Evolutionary conservation across 2,329 filamentous ascomycete species (phyloP), one percentile per base, ranked within the genome.

Genomic region (Sclerotinia trifoliorum): DNA sequence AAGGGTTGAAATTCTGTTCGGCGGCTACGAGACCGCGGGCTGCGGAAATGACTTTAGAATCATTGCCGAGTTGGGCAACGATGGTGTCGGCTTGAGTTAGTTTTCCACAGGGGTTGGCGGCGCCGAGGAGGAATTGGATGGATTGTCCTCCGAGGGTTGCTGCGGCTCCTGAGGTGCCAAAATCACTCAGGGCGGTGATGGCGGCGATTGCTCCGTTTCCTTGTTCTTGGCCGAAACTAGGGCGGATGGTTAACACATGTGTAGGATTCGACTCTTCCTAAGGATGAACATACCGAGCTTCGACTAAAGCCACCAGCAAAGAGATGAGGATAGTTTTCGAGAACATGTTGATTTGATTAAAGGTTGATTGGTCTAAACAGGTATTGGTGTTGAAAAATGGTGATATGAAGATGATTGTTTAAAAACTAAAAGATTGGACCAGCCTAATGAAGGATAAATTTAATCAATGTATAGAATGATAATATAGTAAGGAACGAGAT

Each of bases 1-100:
- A 90, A 64, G 87, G 87, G 81, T 91, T 91, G 81, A 90, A 90
- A 83, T 91, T 91, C 79, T 90, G 88, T 81, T 90, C 88, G 5
- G 88, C 88, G 35, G 85, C 84, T 19, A 90, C 88, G 49, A 90
- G 82, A 21, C 83, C 84, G 68, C 83, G 83, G 24, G 89, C 89
- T 26, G 86, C 88, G 19, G 83, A 81, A 68, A 91, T 81, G 71
- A 88, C 87, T 70, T 83, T 80, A n/a, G 82, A 78, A 72, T 86
- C 85, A 57, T 79, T 83, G 65, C 88, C 89, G 46, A 90, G 86
- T 65, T 85, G 78, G 11, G 82, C 75, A 70, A 90, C 82, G 75
- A 91, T 89, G 74, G 87, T 76, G 75, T 91, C 89, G 71, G 87
- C 89, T 57, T 87, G 85, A 29, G 79, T 78, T 72, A 91, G 86